Conservation (phyloP, 2,329 filamentous ascomycete species). For the Penicillium glabrum region DNA sequence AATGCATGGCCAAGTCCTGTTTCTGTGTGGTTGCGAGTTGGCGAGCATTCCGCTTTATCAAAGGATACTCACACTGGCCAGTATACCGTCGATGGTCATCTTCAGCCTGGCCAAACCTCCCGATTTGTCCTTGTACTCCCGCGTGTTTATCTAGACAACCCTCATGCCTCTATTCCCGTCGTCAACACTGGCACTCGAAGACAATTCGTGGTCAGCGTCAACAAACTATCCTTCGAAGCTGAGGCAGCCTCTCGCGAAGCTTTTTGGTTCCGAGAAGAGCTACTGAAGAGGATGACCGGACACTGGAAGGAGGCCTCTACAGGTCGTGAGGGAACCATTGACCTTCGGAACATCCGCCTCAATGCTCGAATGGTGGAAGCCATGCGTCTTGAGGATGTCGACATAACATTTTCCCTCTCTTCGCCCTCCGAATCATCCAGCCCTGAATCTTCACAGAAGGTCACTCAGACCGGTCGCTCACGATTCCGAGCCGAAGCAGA, state of each 20-base stretch:
- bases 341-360: constrained; percentile 73
- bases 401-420: constrained; percentile 54
- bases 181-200: constrained; percentile 78
- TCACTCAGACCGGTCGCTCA: constrained; percentile 44
- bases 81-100: constrained; percentile 43
- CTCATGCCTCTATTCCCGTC: constrained; percentile 74
- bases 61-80: constrained; percentile 24
- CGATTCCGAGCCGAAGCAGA: constrained; percentile 55
- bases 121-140: constrained; percentile 75
- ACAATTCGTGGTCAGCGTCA: constrained; percentile 87
- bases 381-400: constrained; percentile 76
- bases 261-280: constrained; percentile 87
- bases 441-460: constrained; percentile 6
- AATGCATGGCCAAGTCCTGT: constrained; percentile 88
- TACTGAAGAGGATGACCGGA: constrained; percentile 70
- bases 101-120: constrained; percentile 63
- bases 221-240: constrained; percentile 73
- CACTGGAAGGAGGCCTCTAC: constrained; percentile 67
- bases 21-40: constrained; percentile 60
- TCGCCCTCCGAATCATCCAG: constrained; percentile 26
- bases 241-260: constrained; percentile 77
- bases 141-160: constrained; percentile 72
- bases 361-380: constrained; percentile 78
- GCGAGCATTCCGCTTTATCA: constrained; percentile 25
- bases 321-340: constrained; percentile 65